Evolutionary conservation across 352 stramenopile species (phyloP).

Genomic region (Globisporangium barbulae): DNA sequence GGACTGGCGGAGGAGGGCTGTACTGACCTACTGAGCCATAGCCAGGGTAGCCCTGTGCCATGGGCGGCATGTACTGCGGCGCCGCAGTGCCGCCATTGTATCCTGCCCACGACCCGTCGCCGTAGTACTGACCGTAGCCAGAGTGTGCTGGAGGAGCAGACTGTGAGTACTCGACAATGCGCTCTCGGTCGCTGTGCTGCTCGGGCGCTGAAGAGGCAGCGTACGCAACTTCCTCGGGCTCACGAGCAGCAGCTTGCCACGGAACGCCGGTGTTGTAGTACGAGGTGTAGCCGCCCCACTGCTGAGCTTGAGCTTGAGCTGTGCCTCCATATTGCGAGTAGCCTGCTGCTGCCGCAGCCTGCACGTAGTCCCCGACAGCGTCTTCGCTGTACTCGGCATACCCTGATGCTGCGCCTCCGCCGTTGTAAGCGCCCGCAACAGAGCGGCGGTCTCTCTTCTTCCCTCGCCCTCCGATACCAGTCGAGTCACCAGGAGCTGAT

Average conservation of each 20-base stretch:
- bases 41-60: slow-evolving; percentile 1
- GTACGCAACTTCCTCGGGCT: slow-evolving; percentile 5
- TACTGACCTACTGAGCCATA: slow-evolving; percentile 3
- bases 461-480: slow-evolving; percentile 1
- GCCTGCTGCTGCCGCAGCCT: slow-evolving; percentile 23
- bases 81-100: slow-evolving; percentile 4
- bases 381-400: slow-evolving; percentile 24
- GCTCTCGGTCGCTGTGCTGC: slow-evolving; percentile 5
- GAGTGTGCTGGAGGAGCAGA: background rate
- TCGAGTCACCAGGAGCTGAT: slow-evolving; percentile 16
- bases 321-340: slow-evolving; percentile 22
- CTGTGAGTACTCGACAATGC: slow-evolving; percentile 19
- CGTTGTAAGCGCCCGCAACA: background rate
- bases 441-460: slow-evolving; percentile 14
- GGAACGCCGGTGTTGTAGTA: slow-evolving; percentile 8
- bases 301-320: background rate
- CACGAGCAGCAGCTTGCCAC: slow-evolving; percentile 1
- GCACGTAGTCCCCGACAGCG: slow-evolving; percentile 15
- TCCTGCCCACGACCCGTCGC: background rate
- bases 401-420: background rate
- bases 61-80: background rate
- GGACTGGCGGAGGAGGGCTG: background rate
- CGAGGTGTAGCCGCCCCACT: slow-evolving; percentile 23
- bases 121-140: slow-evolving; percentile 10
- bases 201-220: background rate